Evolutionary conservation across 1,139 yeast genomes (phyloP).

Genomic region (Hyphopichia buzzinii): DNA sequence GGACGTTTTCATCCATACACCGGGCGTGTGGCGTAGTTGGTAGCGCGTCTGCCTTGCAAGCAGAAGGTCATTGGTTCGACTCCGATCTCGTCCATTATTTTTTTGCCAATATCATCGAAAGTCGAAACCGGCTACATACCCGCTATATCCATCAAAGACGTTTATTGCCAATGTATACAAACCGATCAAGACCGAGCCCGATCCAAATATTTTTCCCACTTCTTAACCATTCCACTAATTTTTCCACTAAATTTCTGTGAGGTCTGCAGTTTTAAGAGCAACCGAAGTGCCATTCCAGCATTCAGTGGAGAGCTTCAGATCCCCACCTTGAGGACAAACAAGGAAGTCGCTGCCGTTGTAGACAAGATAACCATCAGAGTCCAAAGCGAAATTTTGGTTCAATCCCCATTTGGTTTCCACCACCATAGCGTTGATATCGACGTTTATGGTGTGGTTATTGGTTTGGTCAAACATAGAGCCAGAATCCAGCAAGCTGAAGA

Average conservation of each 20-base stretch:
- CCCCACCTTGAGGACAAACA: slow-evolving; percentile 1
- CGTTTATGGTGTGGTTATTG: slow-evolving; percentile 2
- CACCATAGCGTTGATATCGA: not conserved
- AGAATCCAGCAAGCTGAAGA: not conserved
- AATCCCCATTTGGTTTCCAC: slow-evolving; percentile 1
- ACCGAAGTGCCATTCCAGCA: slow-evolving; percentile 1
- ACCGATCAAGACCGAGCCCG: too few relatives aligned
- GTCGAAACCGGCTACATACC: too few relatives aligned
- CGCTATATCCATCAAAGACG: too few relatives aligned
- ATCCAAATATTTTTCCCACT: too few relatives aligned
- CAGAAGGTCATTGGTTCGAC: slow-evolving; percentile 66
- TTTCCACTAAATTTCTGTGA: too few relatives aligned
- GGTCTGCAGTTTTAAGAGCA: not conserved
- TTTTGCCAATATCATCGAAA: slow-evolving; percentile 9
- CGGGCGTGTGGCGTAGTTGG: slow-evolving; percentile 74
- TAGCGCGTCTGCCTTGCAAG: slow-evolving; percentile 71
- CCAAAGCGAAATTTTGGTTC: not conserved
- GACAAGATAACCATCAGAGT: not conserved
- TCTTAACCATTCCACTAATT: too few relatives aligned
- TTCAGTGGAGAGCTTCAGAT: not conserved
- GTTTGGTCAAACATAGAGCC: slow-evolving; percentile 1
- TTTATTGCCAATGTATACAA: too few relatives aligned
- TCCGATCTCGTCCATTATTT: slow-evolving; percentile 60
- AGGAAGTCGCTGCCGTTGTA: slow-evolving; percentile 1
- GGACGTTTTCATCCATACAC: too few relatives aligned